Base-by-base conservation (phyloP, 2,329 filamentous ascomycete genomes). In the Colletotrichum neosansevieriae region DNA sequence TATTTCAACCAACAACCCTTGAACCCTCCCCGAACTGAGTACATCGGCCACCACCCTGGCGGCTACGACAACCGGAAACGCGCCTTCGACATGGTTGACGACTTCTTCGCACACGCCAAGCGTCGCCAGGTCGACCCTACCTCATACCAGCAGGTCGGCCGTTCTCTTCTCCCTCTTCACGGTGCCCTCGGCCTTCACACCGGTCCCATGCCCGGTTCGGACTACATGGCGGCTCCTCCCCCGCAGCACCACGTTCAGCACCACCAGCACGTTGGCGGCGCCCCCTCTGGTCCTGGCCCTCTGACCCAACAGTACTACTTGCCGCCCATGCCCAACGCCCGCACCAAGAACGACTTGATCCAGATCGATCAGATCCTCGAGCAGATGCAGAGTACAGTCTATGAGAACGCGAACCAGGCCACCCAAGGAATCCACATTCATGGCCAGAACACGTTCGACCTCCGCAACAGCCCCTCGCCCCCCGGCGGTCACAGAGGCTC, bases 341-440 rank as follows among this genome's bases (percentile, higher is more conserved):
- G 95, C 76, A 98, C 94, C 56, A 97, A 98, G 86, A 94, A 90
- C 78, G 96, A 99, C 78, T 85, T 99, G 49, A 84, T 97, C 78
- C 94, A 97, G 78, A 94, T 98, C 75, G 96, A 98, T 79, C 92
- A 94, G 76, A 93, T 98, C 79, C 88, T 99, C 63, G 94, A 97
- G 81, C 94, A 98, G 81, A 95, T 98, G 86, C 94, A 98, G 81
- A 91, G 92, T 72, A 98, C 95, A 51, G 94, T 98, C 56, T 98
- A 98, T 77, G 96, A 98, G 82, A 97, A 91, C 78, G 91, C 94
- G 63, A 93, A 90, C 74, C 91, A 94, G 58, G 91, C 94, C 36
- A 93, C 93, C 2, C 91, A 92, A 49, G 92, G 93, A 66, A 88
- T 97, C 67, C 92, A 92, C 74, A 89, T 94, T 71, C 89, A 92